Percentiles rank a stretch among this genome's conserved stretches.
phyloP scores from a whole-genome alignment of 805 yeast genomes.

The Lipomyces yamadae region DNA sequence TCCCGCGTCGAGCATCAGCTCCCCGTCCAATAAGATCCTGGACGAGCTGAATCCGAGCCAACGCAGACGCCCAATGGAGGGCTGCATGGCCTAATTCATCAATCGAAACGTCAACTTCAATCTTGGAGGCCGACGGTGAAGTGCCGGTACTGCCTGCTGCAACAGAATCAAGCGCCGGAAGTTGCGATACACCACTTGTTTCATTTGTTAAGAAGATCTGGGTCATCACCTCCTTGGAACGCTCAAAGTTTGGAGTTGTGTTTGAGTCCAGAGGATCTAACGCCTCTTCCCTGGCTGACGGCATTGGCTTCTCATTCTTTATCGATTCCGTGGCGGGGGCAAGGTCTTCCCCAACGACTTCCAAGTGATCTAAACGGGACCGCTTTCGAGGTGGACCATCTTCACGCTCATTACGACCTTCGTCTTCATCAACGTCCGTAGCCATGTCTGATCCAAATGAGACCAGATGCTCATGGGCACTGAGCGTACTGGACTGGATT shows the following conservation, averaged over 20 bases:
- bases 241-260: constrained; percentile 45
- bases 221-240: constrained; percentile 54
- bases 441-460: constrained; percentile 26
- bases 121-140: constrained; percentile 41
- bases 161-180: constrained; percentile 42
- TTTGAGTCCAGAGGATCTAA: constrained; percentile 39
- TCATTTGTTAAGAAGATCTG: constrained; percentile 57
- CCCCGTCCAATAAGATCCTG: constrained; percentile 68
- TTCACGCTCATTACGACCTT: constrained; percentile 3
- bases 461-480: neutral
- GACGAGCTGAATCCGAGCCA: constrained; percentile 76
- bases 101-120: constrained; percentile 80
- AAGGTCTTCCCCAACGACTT: constrained; percentile 1
- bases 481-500: constrained; percentile 4
- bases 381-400: constrained; percentile 34
- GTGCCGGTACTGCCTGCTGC: constrained; percentile 14
- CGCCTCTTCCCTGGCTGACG: constrained; percentile 13
- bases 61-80: constrained; percentile 93
- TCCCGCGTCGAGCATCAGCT: constrained; percentile 71
- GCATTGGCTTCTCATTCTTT: neutral
- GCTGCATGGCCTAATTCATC: constrained; percentile 95
- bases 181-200: constrained; percentile 43
- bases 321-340: neutral
- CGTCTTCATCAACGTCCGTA: constrained; percentile 34
- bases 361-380: constrained; percentile 16